Base-by-base conservation (phyloP, 2,329 filamentous ascomycete species). In the Pseudocercospora musae region DNA sequence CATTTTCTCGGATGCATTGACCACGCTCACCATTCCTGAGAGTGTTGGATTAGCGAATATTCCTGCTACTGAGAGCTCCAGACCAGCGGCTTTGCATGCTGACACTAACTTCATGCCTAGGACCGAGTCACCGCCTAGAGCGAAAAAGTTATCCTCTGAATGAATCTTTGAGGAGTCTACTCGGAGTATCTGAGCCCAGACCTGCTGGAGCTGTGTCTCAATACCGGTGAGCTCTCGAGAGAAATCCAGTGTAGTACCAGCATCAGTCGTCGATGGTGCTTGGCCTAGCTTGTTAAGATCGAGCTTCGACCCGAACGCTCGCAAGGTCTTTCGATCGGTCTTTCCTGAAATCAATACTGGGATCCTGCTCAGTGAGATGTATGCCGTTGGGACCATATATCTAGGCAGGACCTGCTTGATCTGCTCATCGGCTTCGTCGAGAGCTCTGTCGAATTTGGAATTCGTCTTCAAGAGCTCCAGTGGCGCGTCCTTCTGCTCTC, bases 261-360 rank as follows among this genome's bases (percentile, higher is more conserved):
- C 25, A 29, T 57, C 40, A 18, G 50, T 33, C 10, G 13, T 33
- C 3, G 58, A 46, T 8, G 53, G 18, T 2, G 44, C 44, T 33
- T 18, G 40, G 18, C 40, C 23, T 10, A 31, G 46, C 21, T n/a
- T 49, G 13, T 49, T 42, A 20, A 29, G 20, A 27, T 37, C 25
- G 37, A 29, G 50, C 31, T 13, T 25, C 15, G 21, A 54, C 31
- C 23, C 23, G 25, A 64, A 54, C 0, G 50, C 46, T 21, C 42
- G 53, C 13, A 66, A 25, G 27, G 57, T 59, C 42, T 60, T 33
- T 29, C 59, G 25, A 33, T 61, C 55, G 13, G 57, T 49, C 18
- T 84, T 84, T 0, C 79, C 76, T 4, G 81, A 82, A 1, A 78
- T 72, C 6, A 80, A 68, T 0, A 78, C 69, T 0, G 81, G 82